phyloP scores from a whole-genome alignment of 2,329 filamentous ascomycete species.

The Dichotomopilus funicola region DNA sequence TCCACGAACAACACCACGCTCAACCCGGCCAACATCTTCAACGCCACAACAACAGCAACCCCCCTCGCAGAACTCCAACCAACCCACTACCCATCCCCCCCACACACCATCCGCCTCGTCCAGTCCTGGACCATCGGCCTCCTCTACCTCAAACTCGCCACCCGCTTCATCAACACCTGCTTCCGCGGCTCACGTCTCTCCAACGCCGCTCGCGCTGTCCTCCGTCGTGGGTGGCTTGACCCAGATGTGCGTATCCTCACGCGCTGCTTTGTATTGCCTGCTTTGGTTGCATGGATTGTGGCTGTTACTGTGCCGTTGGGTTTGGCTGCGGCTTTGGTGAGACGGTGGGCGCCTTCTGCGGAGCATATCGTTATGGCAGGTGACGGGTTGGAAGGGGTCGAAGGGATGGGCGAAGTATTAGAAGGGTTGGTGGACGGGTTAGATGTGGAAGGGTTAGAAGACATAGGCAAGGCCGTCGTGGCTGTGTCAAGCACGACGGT shows the following conservation, averaged over 20 bases:
- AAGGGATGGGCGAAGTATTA: too few relatives aligned
- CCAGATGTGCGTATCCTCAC: conserved; percentile 77
- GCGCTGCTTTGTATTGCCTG: conserved; percentile 77
- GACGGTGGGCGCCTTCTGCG: conserved; percentile 26
- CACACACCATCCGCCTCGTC: conserved; percentile 75
- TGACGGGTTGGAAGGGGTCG: too few relatives aligned
- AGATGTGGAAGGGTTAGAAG: too few relatives aligned
- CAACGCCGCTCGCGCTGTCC: conserved; percentile 65
- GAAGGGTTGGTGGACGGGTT: too few relatives aligned
- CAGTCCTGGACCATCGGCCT: conserved; percentile 93
- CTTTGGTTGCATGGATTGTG: conserved; percentile 51
- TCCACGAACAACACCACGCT: too few relatives aligned
- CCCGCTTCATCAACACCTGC: conserved; percentile 60
- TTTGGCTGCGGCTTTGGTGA: conserved; percentile 47
- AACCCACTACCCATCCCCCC: conserved; percentile 21
- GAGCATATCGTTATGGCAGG: too few relatives aligned
- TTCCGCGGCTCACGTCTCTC: conserved; percentile 66
- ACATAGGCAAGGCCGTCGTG: too few relatives aligned
- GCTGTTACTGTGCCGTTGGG: conserved; percentile 60
- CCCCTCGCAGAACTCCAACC: too few relatives aligned
- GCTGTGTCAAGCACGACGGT: conserved; percentile 30
- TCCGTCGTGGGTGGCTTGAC: conserved; percentile 67
- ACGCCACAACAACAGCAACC: too few relatives aligned
- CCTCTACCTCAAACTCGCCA: conserved; percentile 76
- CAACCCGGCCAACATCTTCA: too few relatives aligned